Percentiles rank a stretch among this genome's conserved stretches.
phyloP scores from a whole-genome alignment of 192 early-diverging fungal species.

The Blastocladiella britannica region DNA sequence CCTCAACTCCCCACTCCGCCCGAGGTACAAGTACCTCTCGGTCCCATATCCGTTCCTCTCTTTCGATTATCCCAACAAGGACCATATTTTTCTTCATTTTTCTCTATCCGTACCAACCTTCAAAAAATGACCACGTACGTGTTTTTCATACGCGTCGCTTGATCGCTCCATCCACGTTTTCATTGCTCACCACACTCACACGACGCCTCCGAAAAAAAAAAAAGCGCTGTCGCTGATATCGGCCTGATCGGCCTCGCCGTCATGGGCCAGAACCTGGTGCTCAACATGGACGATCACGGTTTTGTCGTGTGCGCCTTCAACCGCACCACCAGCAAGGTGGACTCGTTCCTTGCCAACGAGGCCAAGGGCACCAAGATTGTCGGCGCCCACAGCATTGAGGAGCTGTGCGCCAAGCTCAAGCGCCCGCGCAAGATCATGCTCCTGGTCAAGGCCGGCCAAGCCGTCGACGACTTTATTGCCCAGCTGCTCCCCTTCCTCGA shows the following conservation, averaged over 20 bases:
- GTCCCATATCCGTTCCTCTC: no score
- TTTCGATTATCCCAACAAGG: no score
- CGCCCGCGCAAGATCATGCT: slow-evolving; percentile 93
- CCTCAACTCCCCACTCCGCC: no score
- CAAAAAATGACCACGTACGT: no score
- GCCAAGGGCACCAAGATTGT: slow-evolving; percentile 91
- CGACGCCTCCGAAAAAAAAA: no score
- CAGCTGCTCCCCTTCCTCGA: slow-evolving; percentile 74
- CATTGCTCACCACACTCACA: no score
- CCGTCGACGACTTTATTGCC: slow-evolving; percentile 90
- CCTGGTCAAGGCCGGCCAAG: slow-evolving; percentile 85
- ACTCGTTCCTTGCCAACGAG: slow-evolving; percentile 83
- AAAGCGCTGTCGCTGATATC: slow-evolving; percentile 72
- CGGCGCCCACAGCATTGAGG: slow-evolving; percentile 83
- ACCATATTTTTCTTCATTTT: no score
- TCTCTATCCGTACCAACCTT: no score
- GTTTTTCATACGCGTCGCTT: no score
- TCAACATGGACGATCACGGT: slow-evolving; percentile 97
- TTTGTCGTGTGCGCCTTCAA: slow-evolving; percentile 90
- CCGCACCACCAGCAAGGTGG: slow-evolving; percentile 84
- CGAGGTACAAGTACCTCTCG: no score
- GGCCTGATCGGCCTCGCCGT: slow-evolving; percentile 98
- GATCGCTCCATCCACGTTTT: no score
- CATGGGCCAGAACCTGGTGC: slow-evolving; percentile 98
- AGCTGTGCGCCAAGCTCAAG: slow-evolving; percentile 85